Evolutionary conservation across 768 basidiomycete genomes (phyloP).

Genomic region (Solioccasus polychromus): DNA sequence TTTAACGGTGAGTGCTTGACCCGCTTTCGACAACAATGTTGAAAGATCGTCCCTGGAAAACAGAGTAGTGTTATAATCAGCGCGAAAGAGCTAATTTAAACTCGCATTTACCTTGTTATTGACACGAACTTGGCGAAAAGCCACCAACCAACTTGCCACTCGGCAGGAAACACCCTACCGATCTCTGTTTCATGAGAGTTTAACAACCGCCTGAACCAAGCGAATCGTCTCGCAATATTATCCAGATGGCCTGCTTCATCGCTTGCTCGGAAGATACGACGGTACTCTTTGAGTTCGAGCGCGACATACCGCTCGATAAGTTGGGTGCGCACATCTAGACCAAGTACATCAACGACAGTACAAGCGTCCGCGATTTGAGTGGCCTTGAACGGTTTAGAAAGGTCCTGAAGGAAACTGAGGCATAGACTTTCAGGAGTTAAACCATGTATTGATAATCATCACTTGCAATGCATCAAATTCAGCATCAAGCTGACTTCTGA

Average conservation of each 20-base stretch:
- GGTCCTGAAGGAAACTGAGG: conserved; percentile 76
- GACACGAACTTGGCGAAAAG: conserved; percentile 85
- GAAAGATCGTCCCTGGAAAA: conserved; percentile 75
- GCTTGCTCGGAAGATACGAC: conserved; percentile 87
- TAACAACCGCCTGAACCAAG: conserved; percentile 89
- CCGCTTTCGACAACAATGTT: conserved; percentile 74
- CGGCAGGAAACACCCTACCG: conserved; percentile 74
- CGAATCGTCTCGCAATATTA: conserved; percentile 88
- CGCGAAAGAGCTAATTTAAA: background rate
- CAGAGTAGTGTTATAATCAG: background rate
- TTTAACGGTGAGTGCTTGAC: conserved; percentile 69
- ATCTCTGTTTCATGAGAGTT: conserved; percentile 87
- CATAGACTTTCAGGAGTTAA: background rate
- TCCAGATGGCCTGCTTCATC: conserved; percentile 97
- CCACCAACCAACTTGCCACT: conserved; percentile 85
- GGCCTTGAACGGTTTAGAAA: conserved; percentile 61
- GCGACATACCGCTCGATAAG: conserved; percentile 88
- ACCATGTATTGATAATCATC: background rate
- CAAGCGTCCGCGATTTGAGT: conserved; percentile 78
- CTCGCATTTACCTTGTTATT: conserved; percentile 66
- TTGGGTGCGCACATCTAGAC: conserved; percentile 74
- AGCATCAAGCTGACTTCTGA: conserved; percentile 76
- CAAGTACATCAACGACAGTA: conserved; percentile 84
- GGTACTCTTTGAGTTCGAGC: conserved; percentile 91
- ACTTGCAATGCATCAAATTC: conserved; percentile 93